A percentile compares a stretch with the other conserved stretches of the same genome.
Evolutionary conservation across 1,284 basidiomycete species (phyloP).

Genomic region (Rhizopogon parksii): DNA sequence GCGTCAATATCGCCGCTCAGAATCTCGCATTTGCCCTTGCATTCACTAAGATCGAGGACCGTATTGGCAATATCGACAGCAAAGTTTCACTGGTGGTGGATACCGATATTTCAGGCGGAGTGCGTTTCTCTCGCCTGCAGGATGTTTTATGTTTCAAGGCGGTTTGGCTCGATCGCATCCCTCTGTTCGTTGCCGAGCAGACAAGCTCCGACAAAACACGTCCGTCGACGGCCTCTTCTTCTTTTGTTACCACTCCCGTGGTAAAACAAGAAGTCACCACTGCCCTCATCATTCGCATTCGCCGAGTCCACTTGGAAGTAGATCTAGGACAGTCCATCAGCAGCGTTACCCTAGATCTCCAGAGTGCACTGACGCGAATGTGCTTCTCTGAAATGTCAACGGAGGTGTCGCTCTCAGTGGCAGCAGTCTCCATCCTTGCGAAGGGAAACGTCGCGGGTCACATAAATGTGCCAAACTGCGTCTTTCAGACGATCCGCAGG

Average conservation of each 20-base stretch:
- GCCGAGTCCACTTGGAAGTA: slow-evolving; percentile 64
- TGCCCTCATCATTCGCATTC: slow-evolving; percentile 59
- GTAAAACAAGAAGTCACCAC: slow-evolving; percentile 49
- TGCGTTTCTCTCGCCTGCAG: slow-evolving; percentile 76
- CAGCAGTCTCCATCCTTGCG: slow-evolving; percentile 54
- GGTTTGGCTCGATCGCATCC: slow-evolving; percentile 83
- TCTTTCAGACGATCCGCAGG: slow-evolving; percentile 69
- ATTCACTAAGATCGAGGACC: slow-evolving; percentile 47
- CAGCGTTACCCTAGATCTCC: slow-evolving; percentile 55
- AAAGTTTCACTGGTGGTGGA: slow-evolving; percentile 67
- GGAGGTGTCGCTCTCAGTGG: slow-evolving; percentile 64
- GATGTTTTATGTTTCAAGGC: slow-evolving; percentile 87
- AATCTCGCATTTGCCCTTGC: slow-evolving; percentile 70
- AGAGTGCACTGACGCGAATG: slow-evolving; percentile 53
- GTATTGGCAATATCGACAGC: slow-evolving; percentile 35
- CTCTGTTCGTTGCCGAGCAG: slow-evolving; percentile 52
- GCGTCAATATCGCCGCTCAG: slow-evolving; percentile 65
- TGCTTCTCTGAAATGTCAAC: slow-evolving; percentile 50
- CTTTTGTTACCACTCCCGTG: slow-evolving; percentile 11
- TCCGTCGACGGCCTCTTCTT: slow-evolving; percentile 17
- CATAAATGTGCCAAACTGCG: slow-evolving; percentile 60
- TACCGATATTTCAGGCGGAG: slow-evolving; percentile 67
- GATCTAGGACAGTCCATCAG: slow-evolving; percentile 77
- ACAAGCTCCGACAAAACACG: slow-evolving; percentile 4
- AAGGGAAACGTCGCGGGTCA: slow-evolving; percentile 73